phyloP scores from a whole-genome alignment of 345 rosid species.

The Diplotaxis tenuifolia region DNA sequence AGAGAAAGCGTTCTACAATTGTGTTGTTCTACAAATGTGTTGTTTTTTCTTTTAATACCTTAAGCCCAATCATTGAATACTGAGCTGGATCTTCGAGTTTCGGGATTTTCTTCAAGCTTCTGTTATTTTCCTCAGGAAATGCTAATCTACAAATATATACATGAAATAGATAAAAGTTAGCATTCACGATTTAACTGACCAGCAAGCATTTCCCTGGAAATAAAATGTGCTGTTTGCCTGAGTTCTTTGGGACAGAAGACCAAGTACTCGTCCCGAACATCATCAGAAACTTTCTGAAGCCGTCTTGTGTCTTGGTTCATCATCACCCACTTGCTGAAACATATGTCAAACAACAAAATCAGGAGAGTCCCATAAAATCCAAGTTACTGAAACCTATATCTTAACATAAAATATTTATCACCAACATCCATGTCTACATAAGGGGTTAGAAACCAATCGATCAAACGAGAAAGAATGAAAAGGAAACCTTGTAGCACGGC shows the following conservation, averaged over 20 bases:
- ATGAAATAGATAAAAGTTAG: background rate
- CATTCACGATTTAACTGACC: background rate
- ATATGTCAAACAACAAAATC: conserved; percentile 1
- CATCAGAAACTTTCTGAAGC: conserved; percentile 89
- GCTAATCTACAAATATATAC: conserved; percentile 52
- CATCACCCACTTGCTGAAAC: conserved; percentile 98
- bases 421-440: conserved; percentile 3
- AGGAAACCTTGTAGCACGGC: conserved; percentile 84
- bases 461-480: background rate
- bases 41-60: conserved; percentile 20
- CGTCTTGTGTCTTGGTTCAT: conserved; percentile 95
- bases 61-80: conserved; percentile 68
- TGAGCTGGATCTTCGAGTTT: conserved; percentile 79
- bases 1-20: background rate
- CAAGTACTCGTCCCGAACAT: conserved; percentile 79
- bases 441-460: background rate
- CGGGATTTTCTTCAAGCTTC: conserved; percentile 67
- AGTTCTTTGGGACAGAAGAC: conserved; percentile 73
- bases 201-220: background rate
- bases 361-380: background rate
- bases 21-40: background rate
- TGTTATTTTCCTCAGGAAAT: conserved; percentile 79
- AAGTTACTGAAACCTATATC: background rate
- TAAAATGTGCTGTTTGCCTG: conserved; percentile 43
- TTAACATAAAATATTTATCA: background rate